These are phyloP conservation scores for Coniella vitis DNA, from an alignment of 2,329 filamentous ascomycete genomes.

Conservation along the genomic window DNA sequence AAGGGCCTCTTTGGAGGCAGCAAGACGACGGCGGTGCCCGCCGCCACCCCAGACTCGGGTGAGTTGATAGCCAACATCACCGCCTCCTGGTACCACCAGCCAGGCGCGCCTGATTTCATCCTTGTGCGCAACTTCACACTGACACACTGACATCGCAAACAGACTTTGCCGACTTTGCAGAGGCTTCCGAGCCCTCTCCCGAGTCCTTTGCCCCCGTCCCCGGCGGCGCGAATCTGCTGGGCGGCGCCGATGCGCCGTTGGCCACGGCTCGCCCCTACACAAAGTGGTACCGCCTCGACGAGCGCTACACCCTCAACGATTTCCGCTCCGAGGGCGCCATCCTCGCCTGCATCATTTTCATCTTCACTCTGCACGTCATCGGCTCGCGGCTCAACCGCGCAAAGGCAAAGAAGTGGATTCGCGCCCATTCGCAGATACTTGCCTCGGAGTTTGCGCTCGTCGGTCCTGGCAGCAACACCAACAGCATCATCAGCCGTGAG, in stretches of 20 bases:
- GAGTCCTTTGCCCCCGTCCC: slow-evolving; percentile 40
- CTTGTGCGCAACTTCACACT: background rate
- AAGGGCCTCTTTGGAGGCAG: slow-evolving; percentile 60
- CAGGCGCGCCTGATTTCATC: background rate
- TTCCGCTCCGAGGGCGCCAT: slow-evolving; percentile 86
- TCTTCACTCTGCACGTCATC: slow-evolving; percentile 73
- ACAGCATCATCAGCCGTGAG: slow-evolving; percentile 36
- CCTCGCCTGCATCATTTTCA: slow-evolving; percentile 63
- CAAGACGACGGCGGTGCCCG: slow-evolving; percentile 49
- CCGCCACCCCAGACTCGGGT: slow-evolving; percentile 57
- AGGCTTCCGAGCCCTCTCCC: slow-evolving; percentile 60
- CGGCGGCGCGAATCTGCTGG: slow-evolving; percentile 29
- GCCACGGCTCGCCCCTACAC: slow-evolving; percentile 62
- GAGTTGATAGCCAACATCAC: slow-evolving; percentile 28
- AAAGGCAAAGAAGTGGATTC: slow-evolving; percentile 75
- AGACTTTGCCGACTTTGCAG: slow-evolving; percentile 95
- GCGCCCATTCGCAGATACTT: slow-evolving; percentile 64
- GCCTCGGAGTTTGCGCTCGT: slow-evolving; percentile 80
- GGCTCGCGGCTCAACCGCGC: slow-evolving; percentile 73
- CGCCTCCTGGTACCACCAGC: no score
- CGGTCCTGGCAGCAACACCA: slow-evolving; percentile 61
- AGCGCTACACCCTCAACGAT: slow-evolving; percentile 75
- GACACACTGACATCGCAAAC: slow-evolving; percentile 4
- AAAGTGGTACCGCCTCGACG: slow-evolving; percentile 95
- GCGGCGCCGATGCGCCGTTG: slow-evolving; percentile 38